These are phyloP conservation scores for Pezicula neosporulosa DNA, from an alignment of 2,329 filamentous ascomycete species.

Conservation along the genomic window DNA sequence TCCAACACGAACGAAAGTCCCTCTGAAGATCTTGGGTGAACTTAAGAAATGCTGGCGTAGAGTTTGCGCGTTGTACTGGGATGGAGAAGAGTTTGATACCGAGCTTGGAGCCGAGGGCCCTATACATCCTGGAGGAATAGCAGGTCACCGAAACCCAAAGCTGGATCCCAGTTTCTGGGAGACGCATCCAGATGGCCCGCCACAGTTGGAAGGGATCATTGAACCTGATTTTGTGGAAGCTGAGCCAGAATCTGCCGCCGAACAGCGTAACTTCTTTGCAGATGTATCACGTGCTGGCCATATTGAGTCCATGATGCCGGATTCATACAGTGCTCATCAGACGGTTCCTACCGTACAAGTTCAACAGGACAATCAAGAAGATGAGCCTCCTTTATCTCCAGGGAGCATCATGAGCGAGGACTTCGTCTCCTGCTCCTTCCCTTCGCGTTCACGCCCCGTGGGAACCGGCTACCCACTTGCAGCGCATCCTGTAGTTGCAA, in stretches of 20 bases:
- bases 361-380: conserved; percentile 1
- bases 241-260: conserved; percentile 16
- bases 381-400: conserved; percentile 43
- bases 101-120: conserved; percentile 60
- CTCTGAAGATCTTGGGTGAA: conserved; percentile 84
- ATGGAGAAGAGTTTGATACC: conserved; percentile 62
- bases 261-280: conserved; percentile 39
- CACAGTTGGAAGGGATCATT: conserved; percentile 40
- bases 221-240: conserved; percentile 24
- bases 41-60: conserved; percentile 97
- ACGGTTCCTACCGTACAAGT: conserved; percentile 2
- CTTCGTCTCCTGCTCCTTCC: conserved; percentile 61
- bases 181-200: conserved; percentile 34
- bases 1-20: conserved; percentile 43
- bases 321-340: conserved; percentile 19
- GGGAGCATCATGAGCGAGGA: conserved; percentile 57
- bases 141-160: conserved; percentile 53
- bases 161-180: conserved; percentile 55
- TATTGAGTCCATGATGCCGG: conserved; percentile 41
- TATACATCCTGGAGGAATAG: conserved; percentile 73
- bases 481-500: conserved; percentile 54
- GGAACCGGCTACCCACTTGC: conserved; percentile 40
- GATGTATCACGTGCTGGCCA: conserved; percentile 44
- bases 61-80: conserved; percentile 88
- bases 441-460: conserved; percentile 44